Evolutionary conservation across 1,284 basidiomycete genomes (phyloP), one percentile per base, ranked within the genome.

Genomic region (Spongispora temasekensis): DNA sequence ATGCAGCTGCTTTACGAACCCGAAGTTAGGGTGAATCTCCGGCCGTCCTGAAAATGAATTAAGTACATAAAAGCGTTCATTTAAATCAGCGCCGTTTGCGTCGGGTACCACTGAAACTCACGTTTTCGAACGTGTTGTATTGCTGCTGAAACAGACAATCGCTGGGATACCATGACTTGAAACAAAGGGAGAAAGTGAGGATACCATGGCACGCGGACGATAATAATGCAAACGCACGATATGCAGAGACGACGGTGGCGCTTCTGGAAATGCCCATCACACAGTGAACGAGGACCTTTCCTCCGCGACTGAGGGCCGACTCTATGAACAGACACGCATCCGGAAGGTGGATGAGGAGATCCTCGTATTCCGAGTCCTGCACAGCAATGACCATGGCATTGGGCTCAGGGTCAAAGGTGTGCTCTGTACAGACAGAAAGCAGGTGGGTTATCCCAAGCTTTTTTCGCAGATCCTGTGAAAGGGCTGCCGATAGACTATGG

Each of bases 261-360:
- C 85, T 87, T 61, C 90, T 78, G 10, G 86, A 90, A 6, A 92
- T 78, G 12, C 90, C 90, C 78, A 90, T 88, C 19, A 87, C 78
- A 73, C 91, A 93, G 68, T 93, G 91, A 17, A 93, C 87, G 21
- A 93, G 81, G 32, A 91, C 84, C 56, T 72, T 79, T 1, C 84
- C 84, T 34, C 80, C 78, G 5, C 68, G 44, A 6, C 76, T 69
- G 42, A 88, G 64, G 6, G 85, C 83, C 23, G 73, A 60, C 63
- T 83, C 77, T 40, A 88, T 88, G 66, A 88, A 88, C 21, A 65
- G 67, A 68, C 84, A 85, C 15, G 83, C 78, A 15, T 69, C 62
- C 2, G 85, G 83, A 2, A 88, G 75, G 61, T 86, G 79, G 30
- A 83, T 79, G 19, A 88, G 79, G 30, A 88, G 75, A 60, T 88